phyloP scores from a whole-genome alignment of 2,329 filamentous ascomycete genomes.

The Sordariomycetes sp. region DNA sequence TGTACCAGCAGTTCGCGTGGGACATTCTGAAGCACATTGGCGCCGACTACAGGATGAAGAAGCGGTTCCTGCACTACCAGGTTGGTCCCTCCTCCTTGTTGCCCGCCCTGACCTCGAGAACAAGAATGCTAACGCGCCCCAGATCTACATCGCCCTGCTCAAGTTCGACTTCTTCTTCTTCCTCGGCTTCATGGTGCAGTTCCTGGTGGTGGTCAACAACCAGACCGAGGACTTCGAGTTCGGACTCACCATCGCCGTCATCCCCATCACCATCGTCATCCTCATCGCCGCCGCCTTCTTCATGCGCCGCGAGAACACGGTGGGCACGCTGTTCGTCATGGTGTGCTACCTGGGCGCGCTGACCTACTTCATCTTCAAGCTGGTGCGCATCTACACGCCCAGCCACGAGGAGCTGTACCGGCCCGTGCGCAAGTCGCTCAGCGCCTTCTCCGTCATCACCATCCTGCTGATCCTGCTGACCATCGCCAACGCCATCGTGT shows the following conservation, averaged over 20 bases:
- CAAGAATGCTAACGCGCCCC: not conserved
- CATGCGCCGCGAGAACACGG: constrained; percentile 70
- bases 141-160: constrained; percentile 95
- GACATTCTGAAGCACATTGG: constrained; percentile 99
- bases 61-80: constrained; percentile 92
- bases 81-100: constrained; percentile 34
- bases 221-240: constrained; percentile 63
- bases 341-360: constrained; percentile 80
- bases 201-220: constrained; percentile 78
- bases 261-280: constrained; percentile 84
- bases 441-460: constrained; percentile 88
- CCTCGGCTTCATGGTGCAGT: constrained; percentile 95
- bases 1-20: constrained; percentile 98
- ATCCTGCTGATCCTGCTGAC: constrained; percentile 81
- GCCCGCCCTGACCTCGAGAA: not conserved
- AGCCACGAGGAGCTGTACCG: constrained; percentile 50
- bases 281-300: constrained; percentile 77
- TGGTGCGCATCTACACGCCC: constrained; percentile 84
- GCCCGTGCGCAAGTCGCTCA: constrained; percentile 75
- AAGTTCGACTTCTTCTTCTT: constrained; percentile 99
- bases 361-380: constrained; percentile 96
- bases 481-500: constrained; percentile 76
- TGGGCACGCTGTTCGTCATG: constrained; percentile 70
- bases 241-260: constrained; percentile 75
- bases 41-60: constrained; percentile 92